Conservation (phyloP, 75 land plant species). For the Sequoiadendron giganteum region DNA sequence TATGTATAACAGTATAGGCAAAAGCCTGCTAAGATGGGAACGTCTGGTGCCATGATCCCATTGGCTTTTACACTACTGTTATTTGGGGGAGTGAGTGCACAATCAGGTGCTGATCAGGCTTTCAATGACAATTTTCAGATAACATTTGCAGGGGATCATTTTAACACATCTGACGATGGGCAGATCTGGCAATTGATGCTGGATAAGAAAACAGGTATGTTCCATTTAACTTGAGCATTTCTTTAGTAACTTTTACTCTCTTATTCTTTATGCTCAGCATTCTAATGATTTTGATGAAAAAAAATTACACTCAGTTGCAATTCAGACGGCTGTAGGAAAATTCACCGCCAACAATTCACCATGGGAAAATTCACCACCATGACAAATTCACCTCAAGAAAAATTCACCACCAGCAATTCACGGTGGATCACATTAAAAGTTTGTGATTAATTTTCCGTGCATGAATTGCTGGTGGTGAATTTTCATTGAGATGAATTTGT, state of each 20-base stretch:
- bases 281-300: too few relatives aligned
- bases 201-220: constrained; percentile 62
- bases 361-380: too few relatives aligned
- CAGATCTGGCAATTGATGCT: constrained; percentile 57
- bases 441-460: too few relatives aligned
- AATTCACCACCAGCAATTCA: too few relatives aligned
- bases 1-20: neutral
- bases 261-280: too few relatives aligned
- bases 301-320: too few relatives aligned
- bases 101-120: constrained; percentile 1
- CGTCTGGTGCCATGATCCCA: neutral
- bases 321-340: too few relatives aligned
- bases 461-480: too few relatives aligned
- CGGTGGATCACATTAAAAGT: too few relatives aligned
- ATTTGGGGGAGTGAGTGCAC: neutral
- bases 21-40: neutral
- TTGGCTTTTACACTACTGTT: neutral
- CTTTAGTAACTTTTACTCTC: neutral
- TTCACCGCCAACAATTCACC: too few relatives aligned
- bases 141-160: constrained; percentile 52
- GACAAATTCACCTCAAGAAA: too few relatives aligned
- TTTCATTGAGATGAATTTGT: too few relatives aligned
- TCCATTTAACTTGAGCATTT: neutral
- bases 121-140: constrained; percentile 57
- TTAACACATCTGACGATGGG: constrained; percentile 64